A percentile compares a stretch with the other conserved stretches of the same genome.
Conservation (phyloP, 2,329 filamentous ascomycete genomes). For the Cercospora canescens region DNA sequence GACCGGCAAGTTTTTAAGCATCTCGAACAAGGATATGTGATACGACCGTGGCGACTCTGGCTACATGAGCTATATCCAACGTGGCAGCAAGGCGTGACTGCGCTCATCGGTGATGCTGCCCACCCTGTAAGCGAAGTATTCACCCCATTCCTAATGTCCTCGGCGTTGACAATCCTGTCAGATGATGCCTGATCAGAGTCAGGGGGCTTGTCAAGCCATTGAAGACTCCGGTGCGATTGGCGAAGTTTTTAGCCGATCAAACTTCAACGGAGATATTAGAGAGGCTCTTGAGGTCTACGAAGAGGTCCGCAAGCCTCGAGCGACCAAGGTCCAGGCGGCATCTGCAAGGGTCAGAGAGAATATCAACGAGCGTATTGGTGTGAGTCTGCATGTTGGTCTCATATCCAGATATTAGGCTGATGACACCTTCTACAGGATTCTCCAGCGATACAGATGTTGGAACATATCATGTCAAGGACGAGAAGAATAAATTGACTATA, state of each 20-base stretch:
- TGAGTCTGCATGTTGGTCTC: background rate
- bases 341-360: background rate
- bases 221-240: slow-evolving; percentile 63
- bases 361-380: background rate
- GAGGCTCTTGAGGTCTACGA: background rate
- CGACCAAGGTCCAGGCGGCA: background rate
- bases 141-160: background rate
- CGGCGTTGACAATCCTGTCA: background rate
- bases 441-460: background rate
- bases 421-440: background rate
- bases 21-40: background rate
- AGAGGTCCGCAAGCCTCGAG: background rate
- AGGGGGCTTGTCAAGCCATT: slow-evolving; percentile 66
- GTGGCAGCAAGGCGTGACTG: background rate
- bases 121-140: background rate
- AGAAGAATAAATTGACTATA: background rate
- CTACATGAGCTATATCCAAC: background rate
- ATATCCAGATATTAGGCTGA: background rate
- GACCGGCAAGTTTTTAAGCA: background rate
- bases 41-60: background rate
- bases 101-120: slow-evolving; percentile 8
- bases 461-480: background rate
- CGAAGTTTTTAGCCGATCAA: slow-evolving; percentile 53
- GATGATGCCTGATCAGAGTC: slow-evolving; percentile 67
- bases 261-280: slow-evolving; percentile 33